Conservation (phyloP, 2,329 filamentous ascomycete species). For the Ophiocordyceps camponoti-rufipedis region DNA sequence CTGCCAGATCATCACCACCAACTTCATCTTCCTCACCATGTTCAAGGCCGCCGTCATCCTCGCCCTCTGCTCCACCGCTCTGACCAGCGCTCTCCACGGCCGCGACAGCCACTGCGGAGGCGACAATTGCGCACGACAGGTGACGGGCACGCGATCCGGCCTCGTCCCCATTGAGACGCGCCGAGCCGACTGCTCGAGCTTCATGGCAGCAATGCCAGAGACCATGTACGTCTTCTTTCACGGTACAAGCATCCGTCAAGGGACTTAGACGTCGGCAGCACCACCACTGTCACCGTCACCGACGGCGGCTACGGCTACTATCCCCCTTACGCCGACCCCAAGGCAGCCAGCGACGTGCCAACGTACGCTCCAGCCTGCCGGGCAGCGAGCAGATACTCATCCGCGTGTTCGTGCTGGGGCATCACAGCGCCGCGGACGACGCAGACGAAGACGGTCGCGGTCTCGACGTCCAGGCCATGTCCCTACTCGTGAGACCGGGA, state of each 20-base stretch:
- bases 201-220: conserved; percentile 19
- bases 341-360: conserved; percentile 17
- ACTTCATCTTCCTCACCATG: not conserved
- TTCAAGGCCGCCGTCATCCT: conserved; percentile 23
- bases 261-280: conserved; percentile 5
- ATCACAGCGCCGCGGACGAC: conserved; percentile 22
- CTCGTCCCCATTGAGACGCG: conserved; percentile 16
- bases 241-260: not conserved
- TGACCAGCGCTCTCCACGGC: conserved; percentile 16
- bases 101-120: conserved; percentile 16
- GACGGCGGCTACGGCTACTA: conserved; percentile 14
- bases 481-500: conserved; percentile 12
- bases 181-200: conserved; percentile 21
- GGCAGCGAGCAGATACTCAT: conserved; percentile 16
- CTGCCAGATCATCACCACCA: not conserved
- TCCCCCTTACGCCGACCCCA: conserved; percentile 11
- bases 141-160: conserved; percentile 22
- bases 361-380: conserved; percentile 21
- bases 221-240: conserved; percentile 15
- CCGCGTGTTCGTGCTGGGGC: conserved; percentile 26
- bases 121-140: conserved; percentile 28
- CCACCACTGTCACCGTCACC: conserved; percentile 19
- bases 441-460: conserved; percentile 21
- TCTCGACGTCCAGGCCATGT: conserved; percentile 19
- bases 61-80: conserved; percentile 18